Conservation (phyloP, 306 rosid genomes). For the Lablab purpureus region DNA sequence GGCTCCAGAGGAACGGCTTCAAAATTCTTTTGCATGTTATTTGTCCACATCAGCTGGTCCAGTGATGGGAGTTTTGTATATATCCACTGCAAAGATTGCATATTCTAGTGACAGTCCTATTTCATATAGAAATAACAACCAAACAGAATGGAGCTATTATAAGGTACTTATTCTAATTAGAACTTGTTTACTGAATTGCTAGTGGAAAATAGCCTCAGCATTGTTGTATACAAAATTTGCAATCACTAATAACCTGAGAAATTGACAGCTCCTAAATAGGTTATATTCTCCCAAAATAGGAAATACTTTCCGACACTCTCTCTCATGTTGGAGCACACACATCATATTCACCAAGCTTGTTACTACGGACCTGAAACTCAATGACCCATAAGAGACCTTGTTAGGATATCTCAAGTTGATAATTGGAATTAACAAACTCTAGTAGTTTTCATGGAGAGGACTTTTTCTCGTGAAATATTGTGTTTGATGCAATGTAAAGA, state of each 20-base stretch:
- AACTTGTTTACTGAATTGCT: background rate
- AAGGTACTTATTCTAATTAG: conserved; percentile 62
- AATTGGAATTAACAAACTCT: background rate
- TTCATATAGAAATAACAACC: conserved; percentile 62
- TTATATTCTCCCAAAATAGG: background rate
- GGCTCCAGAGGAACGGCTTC: conserved; percentile 79
- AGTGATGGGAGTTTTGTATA: conserved; percentile 65
- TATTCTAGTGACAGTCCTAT: conserved; percentile 91
- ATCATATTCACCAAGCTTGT: background rate
- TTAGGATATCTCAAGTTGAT: background rate
- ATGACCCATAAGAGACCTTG: background rate
- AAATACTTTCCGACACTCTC: background rate
- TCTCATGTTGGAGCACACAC: background rate
- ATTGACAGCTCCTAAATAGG: background rate
- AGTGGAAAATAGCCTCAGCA: background rate
- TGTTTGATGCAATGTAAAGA: background rate
- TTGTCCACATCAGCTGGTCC: conserved; percentile 91
- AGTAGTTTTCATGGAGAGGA: background rate
- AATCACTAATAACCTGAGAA: background rate
- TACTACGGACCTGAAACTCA: background rate
- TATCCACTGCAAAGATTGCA: conserved; percentile 83
- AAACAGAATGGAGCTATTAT: conserved; percentile 94
- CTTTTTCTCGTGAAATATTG: background rate
- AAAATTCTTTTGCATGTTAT: conserved; percentile 87
- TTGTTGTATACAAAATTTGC: background rate